A percentile compares a stretch with the other conserved stretches of the same genome.
Evolutionary conservation across 768 basidiomycete species (phyloP).

Genomic region (Floccularia luteovirens): DNA sequence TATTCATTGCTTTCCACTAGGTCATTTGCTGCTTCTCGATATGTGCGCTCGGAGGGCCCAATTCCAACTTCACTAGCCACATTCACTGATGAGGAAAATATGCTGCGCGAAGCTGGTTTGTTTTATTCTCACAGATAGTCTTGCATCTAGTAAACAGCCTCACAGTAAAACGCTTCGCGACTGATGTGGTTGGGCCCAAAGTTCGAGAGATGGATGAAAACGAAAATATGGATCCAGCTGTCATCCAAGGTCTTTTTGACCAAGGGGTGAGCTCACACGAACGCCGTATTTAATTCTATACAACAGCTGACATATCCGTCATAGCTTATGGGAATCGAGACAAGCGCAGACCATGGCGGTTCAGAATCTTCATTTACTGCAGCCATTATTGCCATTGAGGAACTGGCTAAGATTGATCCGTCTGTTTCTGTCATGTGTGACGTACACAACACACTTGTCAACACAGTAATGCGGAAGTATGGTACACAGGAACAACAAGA

Average conservation of each 20-base stretch:
- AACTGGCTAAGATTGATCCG: conserved; percentile 93
- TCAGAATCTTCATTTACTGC: conserved; percentile 89
- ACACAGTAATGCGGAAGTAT: conserved; percentile 87
- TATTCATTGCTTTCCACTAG: too few relatives aligned
- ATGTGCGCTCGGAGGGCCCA: conserved; percentile 13
- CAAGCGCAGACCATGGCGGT: conserved; percentile 74
- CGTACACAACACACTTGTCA: conserved; percentile 97
- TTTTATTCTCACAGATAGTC: conserved; percentile 3
- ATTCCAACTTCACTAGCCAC: conserved; percentile 58
- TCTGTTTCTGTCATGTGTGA: conserved; percentile 96
- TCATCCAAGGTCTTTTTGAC: conserved; percentile 88
- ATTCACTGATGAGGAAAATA: conserved; percentile 91
- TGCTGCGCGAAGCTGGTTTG: conserved; percentile 87
- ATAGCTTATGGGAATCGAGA: conserved; percentile 98
- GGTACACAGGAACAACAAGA: conserved; percentile 80
- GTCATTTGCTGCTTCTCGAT: conserved; percentile 15
- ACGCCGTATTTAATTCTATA: conserved; percentile 1
- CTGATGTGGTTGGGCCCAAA: conserved; percentile 83
- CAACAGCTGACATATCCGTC: conserved; percentile 2
- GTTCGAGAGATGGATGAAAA: conserved; percentile 98
- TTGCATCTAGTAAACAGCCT: conserved; percentile 5
- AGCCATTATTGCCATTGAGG: conserved; percentile 95
- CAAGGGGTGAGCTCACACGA: conserved; percentile 80
- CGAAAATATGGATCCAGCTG: conserved; percentile 82
- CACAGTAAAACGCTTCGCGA: conserved; percentile 80